Conservation (phyloP, 208 protist genomes). For the Entamoeba invadens region DNA sequence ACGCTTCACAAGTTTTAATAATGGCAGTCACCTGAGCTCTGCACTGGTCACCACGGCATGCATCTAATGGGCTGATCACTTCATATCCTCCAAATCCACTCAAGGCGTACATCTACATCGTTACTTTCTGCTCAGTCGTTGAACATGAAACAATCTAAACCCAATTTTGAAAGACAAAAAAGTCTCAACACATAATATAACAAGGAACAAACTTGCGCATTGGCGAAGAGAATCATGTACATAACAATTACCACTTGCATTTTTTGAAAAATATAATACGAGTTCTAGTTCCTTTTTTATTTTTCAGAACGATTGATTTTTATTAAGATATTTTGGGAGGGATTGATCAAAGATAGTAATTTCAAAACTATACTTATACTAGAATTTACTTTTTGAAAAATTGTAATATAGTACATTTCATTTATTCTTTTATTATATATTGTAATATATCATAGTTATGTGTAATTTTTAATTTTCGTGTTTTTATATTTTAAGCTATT, state of each 20-base stretch:
- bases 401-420: no score
- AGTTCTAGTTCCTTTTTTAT: not conserved
- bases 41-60: not conserved
- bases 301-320: no score
- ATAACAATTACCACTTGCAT: not conserved
- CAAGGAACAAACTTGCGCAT: not conserved
- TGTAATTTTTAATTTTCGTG: no score
- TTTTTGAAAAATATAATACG: not conserved
- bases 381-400: no score
- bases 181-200: not conserved
- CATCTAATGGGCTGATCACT: not conserved
- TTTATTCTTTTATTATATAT: no score
- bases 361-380: no score
- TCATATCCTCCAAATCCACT: not conserved
- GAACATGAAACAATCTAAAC: not conserved
- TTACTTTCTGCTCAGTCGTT: not conserved
- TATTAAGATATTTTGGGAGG: no score
- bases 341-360: no score
- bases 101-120: not conserved
- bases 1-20: not conserved
- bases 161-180: not conserved
- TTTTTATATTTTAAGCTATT: no score
- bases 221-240: not conserved
- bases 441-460: no score
- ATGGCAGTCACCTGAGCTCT: not conserved